Percentiles rank a stretch among this genome's conserved stretches.
These are phyloP conservation scores for Collybia sp. DNA, from an alignment of 768 basidiomycete species.

Conservation along the genomic window DNA sequence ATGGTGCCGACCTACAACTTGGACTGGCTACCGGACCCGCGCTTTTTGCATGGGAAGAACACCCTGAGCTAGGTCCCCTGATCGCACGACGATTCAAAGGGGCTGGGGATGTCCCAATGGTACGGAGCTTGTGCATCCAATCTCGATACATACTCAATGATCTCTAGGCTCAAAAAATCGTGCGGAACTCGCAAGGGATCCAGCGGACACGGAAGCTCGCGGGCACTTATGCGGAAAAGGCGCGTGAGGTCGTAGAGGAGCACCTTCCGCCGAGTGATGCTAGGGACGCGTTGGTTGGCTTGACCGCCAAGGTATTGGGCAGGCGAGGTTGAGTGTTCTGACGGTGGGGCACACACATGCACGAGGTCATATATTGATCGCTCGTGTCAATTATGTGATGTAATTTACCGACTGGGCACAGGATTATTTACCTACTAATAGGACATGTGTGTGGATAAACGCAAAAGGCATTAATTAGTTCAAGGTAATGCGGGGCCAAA, in stretches of 20 bases:
- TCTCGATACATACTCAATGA: neutral
- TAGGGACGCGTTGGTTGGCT: slow-evolving; percentile 64
- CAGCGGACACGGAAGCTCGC: slow-evolving; percentile 79
- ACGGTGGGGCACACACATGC: neutral
- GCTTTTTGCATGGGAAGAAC: slow-evolving; percentile 91
- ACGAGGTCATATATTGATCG: no score
- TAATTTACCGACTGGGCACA: no score
- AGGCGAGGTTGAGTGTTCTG: slow-evolving; percentile 10
- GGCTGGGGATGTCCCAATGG: slow-evolving; percentile 83
- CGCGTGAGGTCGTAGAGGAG: slow-evolving; percentile 58
- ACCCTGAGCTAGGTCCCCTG: slow-evolving; percentile 82
- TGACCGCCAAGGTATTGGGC: slow-evolving; percentile 67
- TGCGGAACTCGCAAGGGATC: slow-evolving; percentile 68
- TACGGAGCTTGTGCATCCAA: slow-evolving; percentile 28
- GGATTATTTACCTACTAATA: no score
- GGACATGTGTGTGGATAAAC: no score
- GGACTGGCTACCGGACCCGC: slow-evolving; percentile 84
- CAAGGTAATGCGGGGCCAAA: no score
- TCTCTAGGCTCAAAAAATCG: slow-evolving; percentile 59
- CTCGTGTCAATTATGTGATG: no score
- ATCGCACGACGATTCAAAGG: slow-evolving; percentile 80
- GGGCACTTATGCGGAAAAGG: slow-evolving; percentile 67
- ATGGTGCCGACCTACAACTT: slow-evolving; percentile 56
- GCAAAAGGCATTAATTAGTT: no score
- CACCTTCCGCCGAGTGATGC: slow-evolving; percentile 78